phyloP scores from a whole-genome alignment of 352 stramenopile species.

The Phytopythium litorale region DNA sequence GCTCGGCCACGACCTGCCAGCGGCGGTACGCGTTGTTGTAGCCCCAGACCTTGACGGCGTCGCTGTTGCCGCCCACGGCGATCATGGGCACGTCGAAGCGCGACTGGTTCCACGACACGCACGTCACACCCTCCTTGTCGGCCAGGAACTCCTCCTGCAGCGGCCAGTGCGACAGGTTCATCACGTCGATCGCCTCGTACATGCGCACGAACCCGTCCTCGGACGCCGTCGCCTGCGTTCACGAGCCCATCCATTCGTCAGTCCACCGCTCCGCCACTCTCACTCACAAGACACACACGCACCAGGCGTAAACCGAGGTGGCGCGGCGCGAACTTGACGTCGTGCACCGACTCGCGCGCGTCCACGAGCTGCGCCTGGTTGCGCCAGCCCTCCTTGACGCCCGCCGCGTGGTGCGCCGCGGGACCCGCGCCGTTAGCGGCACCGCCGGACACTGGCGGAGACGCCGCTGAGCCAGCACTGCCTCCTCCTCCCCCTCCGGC shows the following conservation, averaged over 20 bases:
- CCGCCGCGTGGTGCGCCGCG: neutral
- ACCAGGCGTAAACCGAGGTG: slow-evolving; percentile 91
- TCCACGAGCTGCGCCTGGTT: slow-evolving; percentile 90
- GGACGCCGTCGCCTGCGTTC: slow-evolving; percentile 84
- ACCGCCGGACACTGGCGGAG: neutral
- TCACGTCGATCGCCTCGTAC: slow-evolving; percentile 94
- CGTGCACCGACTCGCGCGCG: slow-evolving; percentile 91
- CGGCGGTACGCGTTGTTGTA: slow-evolving; percentile 87
- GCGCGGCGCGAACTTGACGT: slow-evolving; percentile 94
- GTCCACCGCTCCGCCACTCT: neutral
- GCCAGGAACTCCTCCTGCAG: slow-evolving; percentile 85
- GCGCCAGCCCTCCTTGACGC: slow-evolving; percentile 65
- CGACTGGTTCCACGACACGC: slow-evolving; percentile 93
- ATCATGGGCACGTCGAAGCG: slow-evolving; percentile 95
- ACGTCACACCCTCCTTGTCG: slow-evolving; percentile 86
- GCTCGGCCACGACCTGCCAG: slow-evolving; percentile 84
- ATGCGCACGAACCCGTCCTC: slow-evolving; percentile 94
- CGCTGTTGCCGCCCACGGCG: slow-evolving; percentile 89
- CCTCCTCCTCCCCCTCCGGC: neutral
- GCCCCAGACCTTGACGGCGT: slow-evolving; percentile 88
- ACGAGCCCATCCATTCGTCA: neutral
- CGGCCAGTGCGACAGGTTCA: slow-evolving; percentile 95
- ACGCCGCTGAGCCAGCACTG: neutral
- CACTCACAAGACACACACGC: slow-evolving; percentile 5
- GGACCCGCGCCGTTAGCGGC: neutral